Evolutionary conservation across 805 yeast genomes (phyloP).

Genomic region (Scheffersomyces ergatensis): DNA sequence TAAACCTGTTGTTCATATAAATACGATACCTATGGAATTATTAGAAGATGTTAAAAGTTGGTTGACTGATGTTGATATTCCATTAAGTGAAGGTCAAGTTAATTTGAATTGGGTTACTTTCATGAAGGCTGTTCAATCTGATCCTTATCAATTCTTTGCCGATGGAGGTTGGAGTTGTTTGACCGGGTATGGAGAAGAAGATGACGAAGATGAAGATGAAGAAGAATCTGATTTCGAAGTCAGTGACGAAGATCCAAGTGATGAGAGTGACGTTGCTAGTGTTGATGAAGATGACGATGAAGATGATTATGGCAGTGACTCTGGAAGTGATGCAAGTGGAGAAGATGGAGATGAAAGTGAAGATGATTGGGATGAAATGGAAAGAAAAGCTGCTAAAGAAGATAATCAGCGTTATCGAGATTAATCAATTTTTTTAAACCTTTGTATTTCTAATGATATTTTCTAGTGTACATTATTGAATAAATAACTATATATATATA

Average conservation of each 20-base stretch:
- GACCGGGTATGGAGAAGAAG: slow-evolving; percentile 77
- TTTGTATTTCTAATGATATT: neutral
- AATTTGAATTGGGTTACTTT: slow-evolving; percentile 94
- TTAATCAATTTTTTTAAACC: slow-evolving; percentile 1
- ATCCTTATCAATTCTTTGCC: slow-evolving; percentile 88
- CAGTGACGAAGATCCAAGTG: slow-evolving; percentile 57
- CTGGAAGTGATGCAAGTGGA: slow-evolving; percentile 33
- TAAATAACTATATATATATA: too few species aligned
- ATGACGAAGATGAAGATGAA: slow-evolving; percentile 64
- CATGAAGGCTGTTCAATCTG: slow-evolving; percentile 89
- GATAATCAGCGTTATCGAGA: slow-evolving; percentile 32
- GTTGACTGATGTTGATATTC: slow-evolving; percentile 97
- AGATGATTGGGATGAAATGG: slow-evolving; percentile 63
- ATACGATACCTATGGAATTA: slow-evolving; percentile 90
- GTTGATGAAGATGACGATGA: slow-evolving; percentile 40
- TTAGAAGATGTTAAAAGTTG: slow-evolving; percentile 92
- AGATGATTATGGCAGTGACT: slow-evolving; percentile 36
- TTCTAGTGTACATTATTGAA: neutral
- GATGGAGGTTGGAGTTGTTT: slow-evolving; percentile 98
- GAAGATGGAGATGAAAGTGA: slow-evolving; percentile 34
- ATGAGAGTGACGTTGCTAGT: slow-evolving; percentile 60
- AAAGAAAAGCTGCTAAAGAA: slow-evolving; percentile 52
- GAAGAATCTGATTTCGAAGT: slow-evolving; percentile 73
- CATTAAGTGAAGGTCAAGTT: slow-evolving; percentile 90
- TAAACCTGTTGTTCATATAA: slow-evolving; percentile 85